Evolutionary conservation across 208 protist genomes (phyloP).

Genomic region (Phytomonas sp.): DNA sequence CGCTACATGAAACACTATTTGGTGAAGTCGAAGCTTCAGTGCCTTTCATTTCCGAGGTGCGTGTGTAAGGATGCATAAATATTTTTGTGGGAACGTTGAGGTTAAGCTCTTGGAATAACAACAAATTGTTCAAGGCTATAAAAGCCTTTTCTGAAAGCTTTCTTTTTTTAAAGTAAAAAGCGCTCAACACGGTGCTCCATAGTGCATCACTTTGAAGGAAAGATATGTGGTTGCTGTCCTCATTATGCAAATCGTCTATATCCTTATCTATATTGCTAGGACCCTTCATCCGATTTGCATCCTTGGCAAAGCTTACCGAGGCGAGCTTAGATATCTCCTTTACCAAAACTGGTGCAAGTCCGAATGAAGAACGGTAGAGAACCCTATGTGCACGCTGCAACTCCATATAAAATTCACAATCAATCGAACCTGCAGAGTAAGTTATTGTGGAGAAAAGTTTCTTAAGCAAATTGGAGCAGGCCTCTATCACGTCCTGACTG

Average conservation of each 20-base stretch:
- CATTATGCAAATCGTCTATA: not conserved
- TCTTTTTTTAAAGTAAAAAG: slow-evolving; percentile 40
- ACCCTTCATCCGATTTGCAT: not conserved
- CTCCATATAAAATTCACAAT: not conserved
- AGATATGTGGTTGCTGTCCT: not conserved
- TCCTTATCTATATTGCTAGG: not conserved
- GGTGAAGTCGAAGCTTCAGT: not conserved
- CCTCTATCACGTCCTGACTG: not conserved
- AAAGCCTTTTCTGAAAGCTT: slow-evolving; percentile 35
- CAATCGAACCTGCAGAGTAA: not conserved
- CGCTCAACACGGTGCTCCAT: slow-evolving; percentile 38
- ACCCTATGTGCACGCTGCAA: not conserved
- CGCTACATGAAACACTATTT: slow-evolving; percentile 1
- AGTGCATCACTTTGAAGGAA: slow-evolving; percentile 1
- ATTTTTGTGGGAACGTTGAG: not conserved
- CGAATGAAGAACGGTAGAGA: not conserved
- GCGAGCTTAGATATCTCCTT: not conserved
- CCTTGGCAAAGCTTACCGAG: not conserved
- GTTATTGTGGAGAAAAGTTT: not conserved
- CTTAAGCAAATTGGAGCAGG: not conserved
- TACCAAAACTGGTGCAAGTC: not conserved
- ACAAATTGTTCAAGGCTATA: slow-evolving; percentile 30
- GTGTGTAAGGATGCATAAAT: not conserved
- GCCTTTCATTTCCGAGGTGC: not conserved
- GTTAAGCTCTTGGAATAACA: slow-evolving; percentile 9